These are phyloP conservation scores for Phylloporus scabripes DNA, from an alignment of 768 basidiomycete genomes.

Conservation along the genomic window DNA sequence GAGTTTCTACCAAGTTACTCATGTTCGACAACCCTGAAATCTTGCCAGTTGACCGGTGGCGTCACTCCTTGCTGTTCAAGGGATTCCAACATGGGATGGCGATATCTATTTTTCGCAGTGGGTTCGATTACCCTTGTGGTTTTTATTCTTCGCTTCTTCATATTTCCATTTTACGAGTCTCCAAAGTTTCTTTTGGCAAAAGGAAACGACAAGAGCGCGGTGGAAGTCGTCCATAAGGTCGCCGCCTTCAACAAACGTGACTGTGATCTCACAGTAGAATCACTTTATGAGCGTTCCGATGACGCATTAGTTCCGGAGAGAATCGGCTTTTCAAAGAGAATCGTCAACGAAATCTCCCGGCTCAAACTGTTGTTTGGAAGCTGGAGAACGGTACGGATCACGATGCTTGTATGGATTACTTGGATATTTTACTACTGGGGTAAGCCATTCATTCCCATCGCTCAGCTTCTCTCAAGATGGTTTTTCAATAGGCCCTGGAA, in stretches of 20 bases:
- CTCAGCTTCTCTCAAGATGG: neutral
- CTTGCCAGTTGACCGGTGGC: constrained; percentile 12
- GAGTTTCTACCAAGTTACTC: constrained; percentile 13
- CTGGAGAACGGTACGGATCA: constrained; percentile 9
- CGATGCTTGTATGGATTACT: constrained; percentile 8
- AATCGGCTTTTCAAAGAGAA: neutral
- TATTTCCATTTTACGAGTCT: constrained; percentile 15
- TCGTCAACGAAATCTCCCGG: constrained; percentile 7
- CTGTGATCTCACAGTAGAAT: constrained; percentile 13
- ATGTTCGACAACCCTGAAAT: constrained; percentile 7
- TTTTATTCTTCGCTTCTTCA: constrained; percentile 13
- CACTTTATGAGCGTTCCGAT: constrained; percentile 4
- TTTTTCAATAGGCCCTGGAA: neutral
- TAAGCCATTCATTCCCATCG: neutral
- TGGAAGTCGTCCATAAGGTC: constrained; percentile 13
- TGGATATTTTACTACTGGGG: constrained; percentile 15
- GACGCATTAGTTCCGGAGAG: neutral
- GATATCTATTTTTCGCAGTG: constrained; percentile 10
- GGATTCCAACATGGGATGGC: constrained; percentile 17
- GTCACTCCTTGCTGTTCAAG: constrained; percentile 13
- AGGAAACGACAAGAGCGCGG: constrained; percentile 11
- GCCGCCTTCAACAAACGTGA: constrained; percentile 8
- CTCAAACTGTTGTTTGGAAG: constrained; percentile 13
- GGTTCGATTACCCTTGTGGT: constrained; percentile 9
- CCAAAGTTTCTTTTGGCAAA: constrained; percentile 12